Base-by-base conservation (phyloP, 1,139 yeast species). In the Debaryomyces sp. region DNA sequence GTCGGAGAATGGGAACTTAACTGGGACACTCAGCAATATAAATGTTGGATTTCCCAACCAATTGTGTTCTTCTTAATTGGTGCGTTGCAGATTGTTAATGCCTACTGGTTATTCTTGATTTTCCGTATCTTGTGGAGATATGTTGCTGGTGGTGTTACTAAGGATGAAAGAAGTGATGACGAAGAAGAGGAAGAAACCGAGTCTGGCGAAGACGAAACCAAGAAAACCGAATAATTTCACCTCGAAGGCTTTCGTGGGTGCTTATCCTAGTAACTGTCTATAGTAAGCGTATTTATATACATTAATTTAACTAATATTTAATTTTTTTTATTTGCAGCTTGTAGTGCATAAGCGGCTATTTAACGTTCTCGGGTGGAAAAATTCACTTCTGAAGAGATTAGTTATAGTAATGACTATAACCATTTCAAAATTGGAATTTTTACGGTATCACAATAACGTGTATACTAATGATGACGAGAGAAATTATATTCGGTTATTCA, bases 1-100 rank as follows among this genome's bases (percentile, higher is more conserved):
- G 90, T 89, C 32, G 98, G 98, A 42, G 85, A 85, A 52, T 91
- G 78, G 71, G 80, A 79, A 49, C 77, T 95, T 59, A 84, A 90
- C 72, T 94, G 92, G 85, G 89, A 80, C n/a, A 85, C 95, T 29
- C 94, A 91, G 66, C 97, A 92, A 67, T 94, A 92, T 75, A 94
- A 95, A 70, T 94, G 98, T 71, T 90, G 89, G 86, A 89, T 95
- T 56, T 87, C 98, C 15, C 96, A 89, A 71, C 87, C 89, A 52
- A 91, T 94, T 64, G 92, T 94, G 2, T 92, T 94, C 62, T 69
- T 71, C 18, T 80, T 94, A 62, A 80, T 94, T 51, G 75, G 81
- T 49, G 92, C 95, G 1, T 78, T 94, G 56, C 99, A 94, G 66
- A 62, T 89, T 50, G 92, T 94, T 50, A 94, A 94, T 63, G 61